Evolutionary conservation across 73 alveolate species (phyloP), one percentile per base, ranked within the genome.

Genomic region (Paramecium sonneborni): DNA sequence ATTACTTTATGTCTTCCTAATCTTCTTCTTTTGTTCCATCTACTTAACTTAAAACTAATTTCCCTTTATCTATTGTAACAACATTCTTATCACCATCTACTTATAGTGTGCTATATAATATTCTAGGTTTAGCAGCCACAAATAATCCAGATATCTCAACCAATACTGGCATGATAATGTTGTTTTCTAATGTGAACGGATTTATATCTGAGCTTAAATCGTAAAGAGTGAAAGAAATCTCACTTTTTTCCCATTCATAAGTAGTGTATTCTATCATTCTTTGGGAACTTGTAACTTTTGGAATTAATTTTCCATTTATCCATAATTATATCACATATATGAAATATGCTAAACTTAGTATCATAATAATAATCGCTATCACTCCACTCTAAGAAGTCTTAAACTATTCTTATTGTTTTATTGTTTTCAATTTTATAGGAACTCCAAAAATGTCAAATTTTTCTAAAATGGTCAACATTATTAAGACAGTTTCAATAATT

Each of bases 381-480:
- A 79, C 30, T 20, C 90, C 90, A 4, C 90, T 39, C 3, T 30
- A 21, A 12, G 76, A 39, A 20, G 76, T 39, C 15, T 44, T 79
- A 26, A 30, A 79, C 9, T 11, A 10, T 35, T 79, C 84, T 62
- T 62, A 10, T 24, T 62, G 26, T 62, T 62, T 62, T 23, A 62
- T 12, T 8, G 84, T 62, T 62, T 62, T 62, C 26, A 62, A 32
- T 12, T 62, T 62, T 9, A 62, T 62, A 2, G 84, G 84, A 8
- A 62, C 84, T 23, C 84, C 84, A 62, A 62, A 62, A 2, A 62
- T 62, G 84, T 62, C 84, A 30, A 62, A 62, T 12, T 62, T 62
- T 62, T 62, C 84, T 62, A 62, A 32, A 2, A 62, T 62, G 39
- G 23, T 6, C 12, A 26, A 62, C 84, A 62, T 62, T 7, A 14